Conservation (phyloP, 1,284 basidiomycete species). For the Cystobasidium sp. region DNA sequence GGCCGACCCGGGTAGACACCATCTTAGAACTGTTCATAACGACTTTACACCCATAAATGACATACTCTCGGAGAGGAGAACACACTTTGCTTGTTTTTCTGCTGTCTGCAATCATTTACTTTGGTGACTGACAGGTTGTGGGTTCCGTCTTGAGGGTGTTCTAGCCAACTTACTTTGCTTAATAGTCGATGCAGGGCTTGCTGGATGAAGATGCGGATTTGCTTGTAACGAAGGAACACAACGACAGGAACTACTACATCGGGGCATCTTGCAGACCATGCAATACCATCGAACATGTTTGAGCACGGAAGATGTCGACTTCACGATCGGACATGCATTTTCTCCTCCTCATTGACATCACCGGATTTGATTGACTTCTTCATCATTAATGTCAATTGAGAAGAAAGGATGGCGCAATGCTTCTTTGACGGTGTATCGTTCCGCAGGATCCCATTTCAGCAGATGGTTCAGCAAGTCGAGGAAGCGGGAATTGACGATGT, state of each 20-base stretch:
- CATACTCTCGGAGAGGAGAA: too few species aligned
- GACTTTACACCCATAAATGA: too few species aligned
- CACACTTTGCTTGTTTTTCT: too few species aligned
- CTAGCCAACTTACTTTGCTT: too few species aligned
- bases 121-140: too few species aligned
- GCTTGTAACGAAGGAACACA: not conserved
- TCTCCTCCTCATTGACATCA: slow-evolving; percentile 4
- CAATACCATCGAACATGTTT: too few species aligned
- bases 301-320: too few species aligned
- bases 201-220: not conserved
- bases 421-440: slow-evolving; percentile 81
- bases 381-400: slow-evolving; percentile 44
- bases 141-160: too few species aligned
- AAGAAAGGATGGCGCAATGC: slow-evolving; percentile 89
- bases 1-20: too few species aligned
- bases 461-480: slow-evolving; percentile 84
- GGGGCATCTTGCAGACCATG: too few species aligned
- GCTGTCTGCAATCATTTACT: too few species aligned
- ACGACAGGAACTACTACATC: not conserved
- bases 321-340: not conserved
- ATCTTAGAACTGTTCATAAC: too few species aligned
- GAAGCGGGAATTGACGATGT: slow-evolving; percentile 71
- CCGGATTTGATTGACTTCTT: slow-evolving; percentile 37
- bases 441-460: slow-evolving; percentile 86
- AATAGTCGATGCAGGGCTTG: not conserved